A percentile compares a stretch with the other conserved stretches of the same genome.
phyloP scores from a whole-genome alignment of 495 filamentous ascomycete genomes.

The Cladorrhinum samala region DNA sequence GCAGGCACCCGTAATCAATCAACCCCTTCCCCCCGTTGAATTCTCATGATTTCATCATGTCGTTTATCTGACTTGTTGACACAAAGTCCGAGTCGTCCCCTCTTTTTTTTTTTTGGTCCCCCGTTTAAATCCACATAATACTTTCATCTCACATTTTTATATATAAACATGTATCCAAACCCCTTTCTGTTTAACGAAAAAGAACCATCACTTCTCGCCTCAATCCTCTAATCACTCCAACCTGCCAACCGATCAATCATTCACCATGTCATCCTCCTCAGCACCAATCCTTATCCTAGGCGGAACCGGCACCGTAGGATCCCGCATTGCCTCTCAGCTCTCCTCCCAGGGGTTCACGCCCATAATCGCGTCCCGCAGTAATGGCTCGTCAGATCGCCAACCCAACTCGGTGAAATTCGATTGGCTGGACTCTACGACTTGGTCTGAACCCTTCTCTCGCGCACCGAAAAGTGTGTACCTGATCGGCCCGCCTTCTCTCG shows the following conservation, averaged over 20 bases:
- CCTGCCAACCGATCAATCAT: neutral
- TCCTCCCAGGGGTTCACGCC: conserved; percentile 20
- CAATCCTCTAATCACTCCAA: neutral
- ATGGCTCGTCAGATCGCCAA: neutral
- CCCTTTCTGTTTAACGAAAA: neutral
- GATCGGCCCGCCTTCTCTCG: conserved; percentile 24
- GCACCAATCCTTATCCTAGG: conserved; percentile 38
- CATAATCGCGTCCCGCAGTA: conserved; percentile 37
- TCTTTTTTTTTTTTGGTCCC: neutral
- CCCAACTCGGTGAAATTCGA: neutral
- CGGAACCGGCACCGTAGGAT: conserved; percentile 44
- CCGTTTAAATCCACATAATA: neutral
- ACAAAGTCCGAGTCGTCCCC: neutral
- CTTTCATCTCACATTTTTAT: too few relatives aligned
- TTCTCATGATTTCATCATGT: conserved; percentile 2
- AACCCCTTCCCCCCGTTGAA: neutral
- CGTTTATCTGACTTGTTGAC: conserved; percentile 3
- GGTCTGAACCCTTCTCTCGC: neutral
- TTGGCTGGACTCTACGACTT: neutral
- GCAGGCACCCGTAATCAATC: neutral
- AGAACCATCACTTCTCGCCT: neutral
- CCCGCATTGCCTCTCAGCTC: conserved; percentile 36
- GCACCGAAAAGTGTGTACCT: conserved; percentile 28
- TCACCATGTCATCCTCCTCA: neutral
- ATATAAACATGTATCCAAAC: neutral